Evolutionary conservation across 2,329 filamentous ascomycete species (phyloP).

Genomic region (Lojkania enalia): DNA sequence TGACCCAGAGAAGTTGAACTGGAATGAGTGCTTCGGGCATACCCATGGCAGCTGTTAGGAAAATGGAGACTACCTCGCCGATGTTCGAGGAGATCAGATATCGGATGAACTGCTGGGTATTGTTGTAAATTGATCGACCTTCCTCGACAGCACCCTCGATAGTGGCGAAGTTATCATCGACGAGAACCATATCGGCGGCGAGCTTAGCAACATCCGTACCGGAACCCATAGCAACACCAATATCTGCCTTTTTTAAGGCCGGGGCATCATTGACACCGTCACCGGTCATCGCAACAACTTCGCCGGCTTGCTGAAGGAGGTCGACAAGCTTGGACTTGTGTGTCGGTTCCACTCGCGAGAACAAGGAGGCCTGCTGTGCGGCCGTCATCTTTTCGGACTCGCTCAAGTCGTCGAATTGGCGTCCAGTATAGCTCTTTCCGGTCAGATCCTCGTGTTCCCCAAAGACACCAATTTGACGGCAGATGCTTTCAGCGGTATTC

Average conservation of each 20-base stretch:
- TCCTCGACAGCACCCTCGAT: constrained; percentile 96
- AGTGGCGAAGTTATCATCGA: constrained; percentile 98
- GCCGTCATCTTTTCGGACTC: constrained; percentile 79
- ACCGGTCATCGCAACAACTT: constrained; percentile 98
- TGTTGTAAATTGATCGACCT: constrained; percentile 98
- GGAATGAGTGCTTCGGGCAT: constrained; percentile 98
- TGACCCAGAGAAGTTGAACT: constrained; percentile 97
- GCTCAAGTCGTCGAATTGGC: constrained; percentile 87
- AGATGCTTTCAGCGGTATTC: constrained; percentile 97
- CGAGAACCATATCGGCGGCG: constrained; percentile 96
- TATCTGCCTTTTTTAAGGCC: constrained; percentile 96
- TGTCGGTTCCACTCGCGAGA: constrained; percentile 91
- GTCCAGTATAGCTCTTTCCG: constrained; percentile 93
- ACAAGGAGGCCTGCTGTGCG: constrained; percentile 83
- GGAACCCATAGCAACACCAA: constrained; percentile 97
- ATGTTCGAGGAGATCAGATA: constrained; percentile 99
- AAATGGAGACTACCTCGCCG: constrained; percentile 98
- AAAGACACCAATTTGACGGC: constrained; percentile 95
- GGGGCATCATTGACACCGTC: constrained; percentile 98
- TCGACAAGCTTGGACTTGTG: constrained; percentile 99
- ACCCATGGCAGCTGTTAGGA: constrained; percentile 91
- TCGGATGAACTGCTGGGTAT: constrained; percentile 99
- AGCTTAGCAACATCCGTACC: constrained; percentile 97
- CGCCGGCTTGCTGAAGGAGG: constrained; percentile 85
- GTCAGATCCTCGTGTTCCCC: constrained; percentile 76